These are phyloP conservation scores for Cyathus striatus DNA, from an alignment of 768 basidiomycete species.

Conservation along the genomic window DNA sequence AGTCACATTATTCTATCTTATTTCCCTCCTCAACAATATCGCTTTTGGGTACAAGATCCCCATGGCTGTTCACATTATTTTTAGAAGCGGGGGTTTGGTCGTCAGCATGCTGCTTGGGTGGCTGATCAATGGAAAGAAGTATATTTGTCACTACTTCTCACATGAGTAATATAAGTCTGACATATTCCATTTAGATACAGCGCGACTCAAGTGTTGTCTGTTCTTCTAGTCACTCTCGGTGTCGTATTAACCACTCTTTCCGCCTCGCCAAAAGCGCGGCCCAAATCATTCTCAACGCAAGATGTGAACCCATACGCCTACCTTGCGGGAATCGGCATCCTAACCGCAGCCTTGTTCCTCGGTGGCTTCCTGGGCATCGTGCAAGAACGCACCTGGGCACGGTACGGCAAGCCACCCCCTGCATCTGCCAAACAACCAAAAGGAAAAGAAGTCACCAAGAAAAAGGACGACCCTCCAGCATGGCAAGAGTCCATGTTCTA, in stretches of 20 bases:
- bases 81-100: conserved; percentile 83
- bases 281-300: conserved; percentile 8
- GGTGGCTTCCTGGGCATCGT: conserved; percentile 78
- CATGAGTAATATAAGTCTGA: background rate
- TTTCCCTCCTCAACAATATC: conserved; percentile 86
- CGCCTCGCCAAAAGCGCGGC: conserved; percentile 35
- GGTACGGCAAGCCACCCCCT: conserved; percentile 22
- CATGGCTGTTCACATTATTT: conserved; percentile 92
- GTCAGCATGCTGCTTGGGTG: conserved; percentile 81
- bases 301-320: conserved; percentile 38
- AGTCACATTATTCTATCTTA: conserved; percentile 73
- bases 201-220: conserved; percentile 59
- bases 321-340: conserved; percentile 64
- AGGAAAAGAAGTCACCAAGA: background rate
- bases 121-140: conserved; percentile 61
- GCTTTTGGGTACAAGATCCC: conserved; percentile 86
- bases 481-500: conserved; percentile 97
- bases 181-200: conserved; percentile 44
- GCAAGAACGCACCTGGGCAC: conserved; percentile 78
- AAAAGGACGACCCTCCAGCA: conserved; percentile 15
- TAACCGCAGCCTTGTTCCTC: conserved; percentile 72
- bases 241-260: conserved; percentile 81
- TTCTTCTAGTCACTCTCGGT: conserved; percentile 76
- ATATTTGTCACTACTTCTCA: conserved; percentile 14
- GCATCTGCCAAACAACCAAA: conserved; percentile 2